Evolutionary conservation across 441 rosid species (phyloP), one percentile per base, ranked within the genome.

Genomic region (Macaranga tanarius): DNA sequence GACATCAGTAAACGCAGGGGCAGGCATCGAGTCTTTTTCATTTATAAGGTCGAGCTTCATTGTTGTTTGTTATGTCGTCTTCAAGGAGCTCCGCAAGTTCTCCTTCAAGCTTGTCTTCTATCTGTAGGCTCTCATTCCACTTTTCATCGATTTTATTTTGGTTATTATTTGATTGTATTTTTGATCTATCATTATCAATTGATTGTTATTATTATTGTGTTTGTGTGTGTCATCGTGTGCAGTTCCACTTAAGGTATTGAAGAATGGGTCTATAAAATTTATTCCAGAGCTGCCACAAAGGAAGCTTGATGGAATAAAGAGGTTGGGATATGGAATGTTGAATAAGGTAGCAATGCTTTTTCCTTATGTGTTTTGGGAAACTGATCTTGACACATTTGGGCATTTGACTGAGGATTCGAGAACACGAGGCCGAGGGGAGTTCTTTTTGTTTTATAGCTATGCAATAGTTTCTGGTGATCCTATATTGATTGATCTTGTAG

Each of bases 331-430:
- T 77, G 97, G 98, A 64, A 83, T 94, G 76, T 76, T 94, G 79
- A 94, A 94, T 75, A 94, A 94, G 85, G 98, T 94, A 63, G 97
- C 92, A 0, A 94, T 94, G 98, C 97, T 94, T 77, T 94, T 92
- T 79, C 97, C 95, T 7, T 68, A 69, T 70, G 89, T 84, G 56
- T 94, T 92, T 79, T 94, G 97, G 98, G 93, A 90, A 72, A 90
- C 91, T 45, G 97, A 94, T 82, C 85, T 92, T 38, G 97, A 92
- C 72, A 89, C 97, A 28, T 94, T 94, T 79, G 97, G 98, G 23
- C 97, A 90, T 86, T 84, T 94, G 80, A 88, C 88, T 44, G 87
- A 86, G 69, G 91, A 92, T 80, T 83, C 98, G 0, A 86, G 81
- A 57, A 70, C 69, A 65, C 84, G 92, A n/a, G n/a, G n/a, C n/a